A percentile compares a stretch with the other conserved stretches of the same genome.
Evolutionary conservation across 106 monocot species (phyloP).

Genomic region (Dendrobium huoshanense): DNA sequence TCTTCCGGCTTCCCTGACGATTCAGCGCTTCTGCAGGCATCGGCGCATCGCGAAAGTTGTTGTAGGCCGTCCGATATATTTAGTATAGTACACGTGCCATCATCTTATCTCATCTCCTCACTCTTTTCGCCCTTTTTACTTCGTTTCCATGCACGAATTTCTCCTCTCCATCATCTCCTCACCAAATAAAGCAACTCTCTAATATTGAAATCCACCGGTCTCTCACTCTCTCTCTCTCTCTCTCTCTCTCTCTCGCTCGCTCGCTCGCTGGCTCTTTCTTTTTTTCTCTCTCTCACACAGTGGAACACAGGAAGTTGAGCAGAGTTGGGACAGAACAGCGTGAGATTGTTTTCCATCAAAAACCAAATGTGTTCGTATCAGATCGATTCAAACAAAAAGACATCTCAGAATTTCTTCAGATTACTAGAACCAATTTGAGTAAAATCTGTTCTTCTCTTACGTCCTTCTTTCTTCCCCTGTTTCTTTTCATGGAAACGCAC

Average conservation of each 20-base stretch:
- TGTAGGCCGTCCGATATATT: neutral
- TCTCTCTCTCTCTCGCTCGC: neutral
- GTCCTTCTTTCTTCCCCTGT: neutral
- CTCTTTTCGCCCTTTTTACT: neutral
- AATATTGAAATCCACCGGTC: neutral
- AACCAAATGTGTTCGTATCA: neutral
- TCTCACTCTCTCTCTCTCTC: neutral
- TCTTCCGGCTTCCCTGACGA: neutral
- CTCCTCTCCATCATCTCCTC: neutral
- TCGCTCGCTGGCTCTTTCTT: neutral
- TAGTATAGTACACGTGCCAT: neutral
- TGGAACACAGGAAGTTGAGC: neutral
- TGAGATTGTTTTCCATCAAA: neutral
- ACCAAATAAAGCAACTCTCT: neutral
- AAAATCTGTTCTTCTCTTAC: neutral
- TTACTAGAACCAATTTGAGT: neutral
- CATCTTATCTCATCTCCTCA: neutral
- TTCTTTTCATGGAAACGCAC: conserved; percentile 15
- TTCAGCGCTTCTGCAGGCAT: neutral
- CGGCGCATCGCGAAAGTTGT: too few species aligned
- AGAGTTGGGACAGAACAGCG: neutral
- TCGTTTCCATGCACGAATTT: neutral
- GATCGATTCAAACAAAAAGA: neutral
- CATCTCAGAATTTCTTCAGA: neutral
- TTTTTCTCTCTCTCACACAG: neutral